Base-by-base conservation (phyloP, 2,329 filamentous ascomycete species). In the Venturia effusa region DNA sequence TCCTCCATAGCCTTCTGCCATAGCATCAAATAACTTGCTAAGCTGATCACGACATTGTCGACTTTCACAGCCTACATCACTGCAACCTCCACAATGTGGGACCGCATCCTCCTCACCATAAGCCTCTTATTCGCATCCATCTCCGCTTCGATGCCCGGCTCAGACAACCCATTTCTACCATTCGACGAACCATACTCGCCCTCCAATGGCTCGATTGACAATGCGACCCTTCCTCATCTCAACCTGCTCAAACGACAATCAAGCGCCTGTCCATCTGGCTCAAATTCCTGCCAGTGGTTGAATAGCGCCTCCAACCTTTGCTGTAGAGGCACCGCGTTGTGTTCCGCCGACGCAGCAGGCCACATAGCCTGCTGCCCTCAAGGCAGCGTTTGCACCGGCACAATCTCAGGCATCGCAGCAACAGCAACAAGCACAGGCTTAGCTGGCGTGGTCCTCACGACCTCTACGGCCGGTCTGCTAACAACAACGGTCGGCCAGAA, bases 341-440 rank as follows among this genome's bases (percentile, higher is more conserved):
- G 84, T 74, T 79, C 80, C 51, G 77, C 79, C 61, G 84, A 87
- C 72, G 73, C 74, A 48, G 81, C 78, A 43, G 78, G 83, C 63
- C 77, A 85, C 66, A 80, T 86, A 63, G 84, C 84, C 30, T 87
- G 84, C 76, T 87, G 84, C 73, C 83, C 83, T 0, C 77, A 74
- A 32, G 79, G 81, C 61, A 80, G 81, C 17, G 79, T 75, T 34
- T 87, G 84, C 69, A 86, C 84, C 0, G 84, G 84, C 1, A 79
- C 76, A 10, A 76, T 86, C 11, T 72, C 67, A 10, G 70, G 70
- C 34, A 70, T 73, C 17, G 74, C 27, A n/a, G 39, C 48, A n/a
- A 34, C 61, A 34, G 40, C 64, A 37, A 39, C 61, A 2, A 51
- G 41, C 37, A 59, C 45, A 40, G 68, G 64, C 32, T 60, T 62